Conservation (phyloP, 2,329 filamentous ascomycete species). For the Beauveria rudraprayagi region DNA sequence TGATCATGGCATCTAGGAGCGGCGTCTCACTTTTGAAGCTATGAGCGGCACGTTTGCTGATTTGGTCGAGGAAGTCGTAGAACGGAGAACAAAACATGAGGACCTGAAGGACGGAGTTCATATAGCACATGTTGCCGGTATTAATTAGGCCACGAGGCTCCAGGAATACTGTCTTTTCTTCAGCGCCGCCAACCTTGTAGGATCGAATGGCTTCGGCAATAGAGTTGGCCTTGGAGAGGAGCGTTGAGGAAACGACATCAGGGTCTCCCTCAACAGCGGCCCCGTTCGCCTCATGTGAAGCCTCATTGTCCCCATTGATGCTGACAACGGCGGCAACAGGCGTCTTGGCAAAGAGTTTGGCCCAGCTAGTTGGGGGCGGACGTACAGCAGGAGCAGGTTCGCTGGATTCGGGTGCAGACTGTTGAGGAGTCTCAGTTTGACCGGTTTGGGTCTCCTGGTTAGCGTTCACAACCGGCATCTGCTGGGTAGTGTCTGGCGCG, state of each 20-base stretch:
- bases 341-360: constrained; percentile 30
- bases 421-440: background rate
- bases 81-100: constrained; percentile 91
- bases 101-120: constrained; percentile 98
- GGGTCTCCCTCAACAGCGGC: constrained; percentile 15
- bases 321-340: constrained; percentile 2
- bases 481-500: background rate
- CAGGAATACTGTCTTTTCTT: constrained; percentile 65
- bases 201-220: constrained; percentile 69
- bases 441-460: background rate
- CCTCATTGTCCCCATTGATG: background rate
- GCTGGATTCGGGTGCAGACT: constrained; percentile 5
- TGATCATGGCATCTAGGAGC: constrained; percentile 89
- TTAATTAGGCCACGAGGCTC: constrained; percentile 92
- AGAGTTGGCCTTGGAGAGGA: constrained; percentile 45
- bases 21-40: constrained; percentile 95
- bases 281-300: constrained; percentile 13
- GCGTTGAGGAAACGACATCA: constrained; percentile 25
- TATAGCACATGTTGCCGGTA: constrained; percentile 98
- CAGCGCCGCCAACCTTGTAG: constrained; percentile 58
- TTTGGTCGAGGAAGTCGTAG: constrained; percentile 84
- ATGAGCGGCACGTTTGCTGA: constrained; percentile 74
- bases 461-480: background rate
- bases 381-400: constrained; percentile 19
- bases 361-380: constrained; percentile 31